A percentile compares a stretch with the other conserved stretches of the same genome.
phyloP scores from a whole-genome alignment of 768 basidiomycete species.

The Termitomyces sp. region DNA sequence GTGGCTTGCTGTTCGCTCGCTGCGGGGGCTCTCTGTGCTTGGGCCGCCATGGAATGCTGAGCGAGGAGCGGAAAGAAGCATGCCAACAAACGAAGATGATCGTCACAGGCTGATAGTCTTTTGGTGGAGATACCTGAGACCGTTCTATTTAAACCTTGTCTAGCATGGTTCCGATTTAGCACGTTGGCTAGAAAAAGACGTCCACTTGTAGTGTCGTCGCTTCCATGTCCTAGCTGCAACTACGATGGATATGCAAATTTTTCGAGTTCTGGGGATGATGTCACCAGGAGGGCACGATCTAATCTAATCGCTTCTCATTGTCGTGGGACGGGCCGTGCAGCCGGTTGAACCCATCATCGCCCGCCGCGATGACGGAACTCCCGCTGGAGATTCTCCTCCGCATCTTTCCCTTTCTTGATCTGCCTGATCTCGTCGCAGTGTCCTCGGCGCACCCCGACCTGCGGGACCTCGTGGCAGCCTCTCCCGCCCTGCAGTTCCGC shows the following conservation, averaged over 20 bases:
- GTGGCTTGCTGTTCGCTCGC: background rate
- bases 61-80: background rate
- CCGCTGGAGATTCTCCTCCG: background rate
- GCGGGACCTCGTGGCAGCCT: background rate
- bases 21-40: background rate
- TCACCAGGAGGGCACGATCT: background rate
- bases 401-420: background rate
- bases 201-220: background rate
- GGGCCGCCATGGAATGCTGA: too few species aligned
- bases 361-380: background rate
- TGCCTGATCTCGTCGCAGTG: background rate
- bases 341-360: background rate
- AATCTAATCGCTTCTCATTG: background rate
- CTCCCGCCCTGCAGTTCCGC: background rate
- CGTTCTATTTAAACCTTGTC: background rate
- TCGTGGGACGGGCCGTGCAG: background rate
- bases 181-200: background rate
- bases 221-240: background rate
- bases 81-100: background rate
- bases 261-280: background rate
- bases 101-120: background rate
- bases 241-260: too few species aligned
- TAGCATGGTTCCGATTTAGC: background rate
- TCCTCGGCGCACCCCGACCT: background rate
- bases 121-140: background rate